Evolutionary conservation across 768 basidiomycete genomes (phyloP).

Genomic region (Pleurotus tuoliensis): DNA sequence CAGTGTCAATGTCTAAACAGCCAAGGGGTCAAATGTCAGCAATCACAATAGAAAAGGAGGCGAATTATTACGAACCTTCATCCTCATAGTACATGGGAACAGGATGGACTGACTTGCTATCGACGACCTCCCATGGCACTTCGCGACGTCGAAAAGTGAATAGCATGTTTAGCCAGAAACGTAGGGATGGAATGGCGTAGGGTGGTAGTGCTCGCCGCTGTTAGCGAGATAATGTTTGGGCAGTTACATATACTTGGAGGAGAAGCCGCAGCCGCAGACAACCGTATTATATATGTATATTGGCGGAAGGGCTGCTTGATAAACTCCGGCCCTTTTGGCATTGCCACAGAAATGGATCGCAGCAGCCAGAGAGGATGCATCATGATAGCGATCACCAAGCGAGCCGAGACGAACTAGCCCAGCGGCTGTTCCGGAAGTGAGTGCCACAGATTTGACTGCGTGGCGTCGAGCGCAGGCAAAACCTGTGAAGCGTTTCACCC

Average conservation of each 20-base stretch:
- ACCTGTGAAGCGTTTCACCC: too few relatives aligned
- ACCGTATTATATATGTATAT: constrained; percentile 5
- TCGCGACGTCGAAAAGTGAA: constrained; percentile 53
- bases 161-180: constrained; percentile 22
- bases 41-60: neutral
- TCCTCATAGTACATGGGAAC: constrained; percentile 63
- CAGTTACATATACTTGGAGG: constrained; percentile 4
- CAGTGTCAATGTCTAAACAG: constrained; percentile 51
- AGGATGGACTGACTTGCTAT: constrained; percentile 59
- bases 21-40: constrained; percentile 6
- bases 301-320: neutral
- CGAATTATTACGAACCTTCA: constrained; percentile 37
- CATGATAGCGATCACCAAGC: constrained; percentile 6
- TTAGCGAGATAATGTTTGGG: too few relatives aligned
- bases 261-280: constrained; percentile 3
- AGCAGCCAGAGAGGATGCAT: neutral
- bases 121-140: constrained; percentile 76
- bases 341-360: constrained; percentile 9
- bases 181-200: constrained; percentile 5
- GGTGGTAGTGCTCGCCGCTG: too few relatives aligned
- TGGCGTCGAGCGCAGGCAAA: too few relatives aligned
- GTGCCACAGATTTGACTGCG: too few relatives aligned
- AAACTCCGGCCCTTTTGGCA: constrained; percentile 2
- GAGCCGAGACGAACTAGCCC: neutral
- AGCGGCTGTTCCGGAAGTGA: constrained; percentile 3